A percentile compares a stretch with the other conserved stretches of the same genome.
Evolutionary conservation across 2,329 filamentous ascomycete species (phyloP).

Genomic region (Aspergillus piperis): DNA sequence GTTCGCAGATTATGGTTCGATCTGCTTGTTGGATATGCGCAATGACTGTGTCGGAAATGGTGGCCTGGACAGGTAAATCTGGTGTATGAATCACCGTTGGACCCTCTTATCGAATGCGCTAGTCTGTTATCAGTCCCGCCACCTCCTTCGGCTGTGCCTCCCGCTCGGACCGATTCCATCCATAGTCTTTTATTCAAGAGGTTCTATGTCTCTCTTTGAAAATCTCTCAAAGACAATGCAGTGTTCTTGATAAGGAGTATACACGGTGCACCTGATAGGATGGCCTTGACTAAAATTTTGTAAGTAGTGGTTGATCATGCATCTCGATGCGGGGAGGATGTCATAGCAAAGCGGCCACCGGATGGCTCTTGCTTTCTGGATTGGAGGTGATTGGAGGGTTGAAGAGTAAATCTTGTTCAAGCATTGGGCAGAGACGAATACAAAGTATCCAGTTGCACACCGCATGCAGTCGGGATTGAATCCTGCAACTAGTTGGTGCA

Average conservation of each 20-base stretch:
- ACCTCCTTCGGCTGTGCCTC: not conserved
- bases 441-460: not conserved
- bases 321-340: slow-evolving; percentile 1
- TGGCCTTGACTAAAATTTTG: not conserved
- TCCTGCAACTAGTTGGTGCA: not conserved
- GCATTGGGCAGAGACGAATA: not conserved
- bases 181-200: not conserved
- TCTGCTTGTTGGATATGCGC: not conserved
- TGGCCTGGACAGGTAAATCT: not conserved
- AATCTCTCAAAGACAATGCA: not conserved
- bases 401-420: not conserved
- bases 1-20: not conserved
- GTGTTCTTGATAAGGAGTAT: not conserved
- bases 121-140: too few species aligned
- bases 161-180: not conserved
- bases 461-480: not conserved
- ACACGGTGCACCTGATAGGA: not conserved
- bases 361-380: not conserved
- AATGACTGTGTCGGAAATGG: not conserved
- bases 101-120: too few species aligned
- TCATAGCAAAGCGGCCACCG: not conserved
- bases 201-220: not conserved
- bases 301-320: not conserved
- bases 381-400: not conserved
- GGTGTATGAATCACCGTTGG: not conserved